Conservation (phyloP, 306 rosid genomes). For the Fragaria vesca region DNA sequence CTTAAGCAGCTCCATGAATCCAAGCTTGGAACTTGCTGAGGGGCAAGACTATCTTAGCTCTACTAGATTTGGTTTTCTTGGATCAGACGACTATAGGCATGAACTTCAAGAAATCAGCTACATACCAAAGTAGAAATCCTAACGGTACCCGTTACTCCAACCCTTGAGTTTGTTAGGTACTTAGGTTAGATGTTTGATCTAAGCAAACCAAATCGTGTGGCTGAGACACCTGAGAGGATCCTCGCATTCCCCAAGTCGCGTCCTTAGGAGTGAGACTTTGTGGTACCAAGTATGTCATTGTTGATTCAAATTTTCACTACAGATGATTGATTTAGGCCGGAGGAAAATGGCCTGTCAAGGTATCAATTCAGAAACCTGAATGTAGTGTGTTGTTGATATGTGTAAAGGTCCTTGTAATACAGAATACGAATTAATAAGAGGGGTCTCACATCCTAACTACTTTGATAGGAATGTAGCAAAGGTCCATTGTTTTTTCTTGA, state of each 20-base stretch:
- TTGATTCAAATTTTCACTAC: background rate
- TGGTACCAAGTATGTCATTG: background rate
- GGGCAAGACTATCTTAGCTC: background rate
- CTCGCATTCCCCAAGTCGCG: background rate
- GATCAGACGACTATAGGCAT: background rate
- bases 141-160: background rate
- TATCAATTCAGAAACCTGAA: slow-evolving; percentile 32
- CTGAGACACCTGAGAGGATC: background rate
- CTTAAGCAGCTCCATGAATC: background rate
- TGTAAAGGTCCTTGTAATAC: slow-evolving; percentile 13
- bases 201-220: background rate
- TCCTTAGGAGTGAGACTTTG: background rate
- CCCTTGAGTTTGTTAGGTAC: background rate
- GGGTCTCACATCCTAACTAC: slow-evolving; percentile 1
- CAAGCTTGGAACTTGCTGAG: background rate
- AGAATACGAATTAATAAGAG: background rate
- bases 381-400: slow-evolving; percentile 18
- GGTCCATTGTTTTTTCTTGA: background rate
- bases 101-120: background rate
- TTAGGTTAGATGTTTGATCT: background rate
- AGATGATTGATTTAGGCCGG: slow-evolving; percentile 9
- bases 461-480: background rate
- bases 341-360: slow-evolving; percentile 4
- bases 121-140: background rate
- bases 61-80: background rate